phyloP scores from a whole-genome alignment of 768 basidiomycete species.

The Lactifluus echinatus region DNA sequence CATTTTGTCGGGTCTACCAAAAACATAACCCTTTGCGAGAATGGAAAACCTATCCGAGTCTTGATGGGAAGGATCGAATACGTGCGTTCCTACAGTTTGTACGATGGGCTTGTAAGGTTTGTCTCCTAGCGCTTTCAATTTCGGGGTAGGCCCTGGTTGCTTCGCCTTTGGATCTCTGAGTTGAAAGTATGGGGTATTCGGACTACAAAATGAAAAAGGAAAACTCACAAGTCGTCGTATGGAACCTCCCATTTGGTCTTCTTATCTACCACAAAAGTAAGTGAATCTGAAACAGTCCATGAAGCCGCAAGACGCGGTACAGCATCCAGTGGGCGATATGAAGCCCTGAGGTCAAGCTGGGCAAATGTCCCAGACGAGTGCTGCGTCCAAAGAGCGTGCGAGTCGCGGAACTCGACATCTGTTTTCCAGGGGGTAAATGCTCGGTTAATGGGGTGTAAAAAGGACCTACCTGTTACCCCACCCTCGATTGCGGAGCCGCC shows the following conservation, averaged over 20 bases:
- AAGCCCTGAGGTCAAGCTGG: conserved; percentile 65
- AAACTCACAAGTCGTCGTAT: conserved; percentile 61
- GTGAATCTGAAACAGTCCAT: conserved; percentile 57
- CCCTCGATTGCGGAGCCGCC: conserved; percentile 58
- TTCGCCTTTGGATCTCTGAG: conserved; percentile 30
- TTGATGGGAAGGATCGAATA: conserved; percentile 29
- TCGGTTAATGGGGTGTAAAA: neutral
- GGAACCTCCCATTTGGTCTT: conserved; percentile 53
- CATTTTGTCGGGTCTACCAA: conserved; percentile 39
- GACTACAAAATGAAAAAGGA: neutral
- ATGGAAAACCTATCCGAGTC: conserved; percentile 43
- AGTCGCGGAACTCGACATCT: conserved; percentile 66
- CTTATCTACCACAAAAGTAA: conserved; percentile 60
- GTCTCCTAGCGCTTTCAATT: conserved; percentile 54
- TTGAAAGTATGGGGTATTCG: neutral
- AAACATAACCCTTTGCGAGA: conserved; percentile 56
- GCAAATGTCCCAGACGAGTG: conserved; percentile 72
- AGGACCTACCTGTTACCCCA: conserved; percentile 56
- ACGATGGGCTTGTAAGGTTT: conserved; percentile 37
- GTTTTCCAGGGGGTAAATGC: neutral
- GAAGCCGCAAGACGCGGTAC: conserved; percentile 53
- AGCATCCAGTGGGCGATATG: conserved; percentile 55
- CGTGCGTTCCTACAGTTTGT: conserved; percentile 52
- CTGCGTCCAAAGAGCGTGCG: conserved; percentile 64
- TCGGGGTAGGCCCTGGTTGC: conserved; percentile 24